These are phyloP conservation scores for Fennellomyces sp. DNA, from an alignment of 371 early-diverging fungal genomes.

Conservation along the genomic window DNA sequence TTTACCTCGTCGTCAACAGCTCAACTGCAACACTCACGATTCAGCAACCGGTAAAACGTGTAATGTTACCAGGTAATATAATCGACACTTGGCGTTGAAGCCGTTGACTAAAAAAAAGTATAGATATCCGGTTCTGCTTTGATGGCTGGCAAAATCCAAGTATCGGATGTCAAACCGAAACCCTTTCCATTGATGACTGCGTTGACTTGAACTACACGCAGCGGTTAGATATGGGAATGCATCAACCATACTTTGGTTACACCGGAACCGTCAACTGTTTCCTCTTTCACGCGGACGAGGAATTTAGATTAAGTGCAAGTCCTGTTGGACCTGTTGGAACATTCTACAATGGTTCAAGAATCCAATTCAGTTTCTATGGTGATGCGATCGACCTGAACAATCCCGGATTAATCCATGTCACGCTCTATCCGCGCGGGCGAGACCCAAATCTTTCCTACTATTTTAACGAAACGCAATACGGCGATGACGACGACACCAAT, in stretches of 20 bases:
- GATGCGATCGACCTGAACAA: conserved; percentile 7
- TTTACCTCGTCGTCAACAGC: not conserved
- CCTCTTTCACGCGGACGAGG: conserved; percentile 3
- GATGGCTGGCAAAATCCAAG: conserved; percentile 6
- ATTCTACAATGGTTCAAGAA: conserved; percentile 13
- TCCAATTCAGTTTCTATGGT: conserved; percentile 25
- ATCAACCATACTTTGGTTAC: conserved; percentile 20
- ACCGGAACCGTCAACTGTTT: not conserved
- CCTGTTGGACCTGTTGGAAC: not conserved
- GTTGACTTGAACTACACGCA: conserved; percentile 5
- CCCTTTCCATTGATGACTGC: conserved; percentile 8
- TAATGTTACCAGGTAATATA: conserved; percentile 4
- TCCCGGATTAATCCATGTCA: conserved; percentile 16
- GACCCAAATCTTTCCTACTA: conserved; percentile 25
- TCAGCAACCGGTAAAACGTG: not conserved
- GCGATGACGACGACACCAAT: conserved; percentile 1
- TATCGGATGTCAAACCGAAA: conserved; percentile 9
- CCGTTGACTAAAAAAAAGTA: not conserved
- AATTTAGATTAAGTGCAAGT: not conserved
- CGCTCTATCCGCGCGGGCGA: conserved; percentile 20
- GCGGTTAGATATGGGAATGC: conserved; percentile 15
- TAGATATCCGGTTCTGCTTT: conserved; percentile 15
- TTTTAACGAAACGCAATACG: conserved; percentile 11
- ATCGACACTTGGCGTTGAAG: too few species aligned
- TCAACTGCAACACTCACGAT: not conserved